Evolutionary conservation across 768 basidiomycete species (phyloP), one percentile per base, ranked within the genome.

Genomic region (Mycena polygramma): DNA sequence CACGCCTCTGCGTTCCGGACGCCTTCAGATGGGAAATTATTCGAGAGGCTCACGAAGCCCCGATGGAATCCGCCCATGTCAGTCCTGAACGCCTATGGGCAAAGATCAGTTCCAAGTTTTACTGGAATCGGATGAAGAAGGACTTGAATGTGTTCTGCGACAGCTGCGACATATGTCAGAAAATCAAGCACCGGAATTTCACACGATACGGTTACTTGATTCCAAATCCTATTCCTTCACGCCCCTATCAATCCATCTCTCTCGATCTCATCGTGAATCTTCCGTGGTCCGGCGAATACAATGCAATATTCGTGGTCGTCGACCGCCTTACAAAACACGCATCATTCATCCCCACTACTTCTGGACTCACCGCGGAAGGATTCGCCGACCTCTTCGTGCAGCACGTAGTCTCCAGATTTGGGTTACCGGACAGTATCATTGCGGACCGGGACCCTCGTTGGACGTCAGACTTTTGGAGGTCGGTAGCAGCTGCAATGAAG

Each of bases 231-330:
- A 62, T 77, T 9, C 78, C 75, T 4, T 2, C 30, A 0, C 36
- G 59, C 1, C 78, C 76, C 6, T 78, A 76, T 70, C 41, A 66
- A 54, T 63, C 70, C 4, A 76, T 79, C 7, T 69, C 66, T 0
- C 73, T 79, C 62, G 78, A 79, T 51, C 74, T 77, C 37, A 75
- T 81, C 8, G 75, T 71, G 19, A 71, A 79, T 19, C 73, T 79
- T 6, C 78, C 78, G 0, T 14, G 36, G 2, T 77, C 74, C 0
- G 57, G 77, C 17, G 61, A 71, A 13, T 70, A 19, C 35, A 68
- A 63, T 19, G 45, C 63, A 0, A 69, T 77, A 0, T 53, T 57
- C 2, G 59, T 61, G 6, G 59, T 61, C 8, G 59, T 61, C 19
- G 59, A 61, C 37, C 30, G 45, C 0, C 30, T 62, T 0, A 14